Evolutionary conservation across 2,329 filamentous ascomycete species (phyloP), one percentile per base, ranked within the genome.

Genomic region (Scedosporium dehoogii): DNA sequence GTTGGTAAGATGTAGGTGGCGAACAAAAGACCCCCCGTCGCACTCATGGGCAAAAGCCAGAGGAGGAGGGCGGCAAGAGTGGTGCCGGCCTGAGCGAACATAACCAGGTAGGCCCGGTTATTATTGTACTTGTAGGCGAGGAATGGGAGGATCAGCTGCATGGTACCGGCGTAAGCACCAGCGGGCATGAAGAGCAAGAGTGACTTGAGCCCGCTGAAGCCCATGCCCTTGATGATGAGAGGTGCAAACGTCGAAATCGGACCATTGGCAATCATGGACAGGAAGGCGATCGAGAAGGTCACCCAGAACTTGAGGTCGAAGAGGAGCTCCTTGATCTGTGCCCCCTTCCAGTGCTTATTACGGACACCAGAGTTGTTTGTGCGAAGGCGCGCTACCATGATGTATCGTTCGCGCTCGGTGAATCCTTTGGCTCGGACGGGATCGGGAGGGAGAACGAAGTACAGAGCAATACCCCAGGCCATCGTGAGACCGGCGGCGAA

Each of bases 251-350:
- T 77, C 0, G 75, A 76, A 21, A 79, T 75, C 3, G 76, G 75
- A 0, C 74, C 77, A 58, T 78, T 79, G 21, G 76, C 73, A 51
- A 79, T 73, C 72, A 78, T 75, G 63, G 72, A 71, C 1, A 76
- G 70, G 14, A 75, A 58, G 23, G 79, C 76, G 23, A 87, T 77
- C 1, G 73, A 73, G 63, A 84, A 77, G 56, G 87, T 76, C 58
- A 86, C 72, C 83, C 82, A 87, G 0, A 82, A 83, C 69, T 86
- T 85, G 3, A 81, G 82, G 65, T 85, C 84, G 9, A 74, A 61
- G 0, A 86, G 69, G 58, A 81, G 84, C 69, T 86, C 83, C 4
- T 70, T 63, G 29, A 78, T 71, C 67, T 87, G 84, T 2, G 77
- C 72, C 74, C 77, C 78, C 60, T 74, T 76, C 76, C 80, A 85